These are phyloP conservation scores for Fomitopsis schrenkii DNA, from an alignment of 1,284 basidiomycete genomes.

Conservation along the genomic window DNA sequence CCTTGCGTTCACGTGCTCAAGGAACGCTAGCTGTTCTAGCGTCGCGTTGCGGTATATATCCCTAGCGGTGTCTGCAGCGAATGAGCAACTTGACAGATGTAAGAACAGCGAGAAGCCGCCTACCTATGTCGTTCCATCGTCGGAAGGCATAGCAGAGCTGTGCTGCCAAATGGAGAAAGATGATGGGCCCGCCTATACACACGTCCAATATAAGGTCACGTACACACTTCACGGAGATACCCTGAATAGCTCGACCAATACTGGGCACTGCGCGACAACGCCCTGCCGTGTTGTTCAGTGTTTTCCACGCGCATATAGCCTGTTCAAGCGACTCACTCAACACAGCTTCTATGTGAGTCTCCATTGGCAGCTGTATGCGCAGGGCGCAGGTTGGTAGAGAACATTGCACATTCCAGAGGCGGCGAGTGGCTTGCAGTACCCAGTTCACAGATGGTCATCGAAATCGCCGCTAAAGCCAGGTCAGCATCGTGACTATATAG, in stretches of 20 bases:
- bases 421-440: slow-evolving; percentile 62
- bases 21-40: slow-evolving; percentile 47
- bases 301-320: background rate
- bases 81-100: background rate
- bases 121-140: slow-evolving; percentile 69
- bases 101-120: background rate
- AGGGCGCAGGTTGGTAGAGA: slow-evolving; percentile 16
- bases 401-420: slow-evolving; percentile 61
- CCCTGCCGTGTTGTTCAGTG: slow-evolving; percentile 35
- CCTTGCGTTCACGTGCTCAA: slow-evolving; percentile 43
- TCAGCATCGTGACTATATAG: slow-evolving; percentile 4
- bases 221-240: slow-evolving; percentile 72
- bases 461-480: slow-evolving; percentile 53
- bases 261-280: slow-evolving; percentile 70
- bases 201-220: slow-evolving; percentile 23
- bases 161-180: slow-evolving; percentile 32
- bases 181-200: background rate
- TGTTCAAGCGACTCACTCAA: slow-evolving; percentile 20
- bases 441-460: slow-evolving; percentile 74
- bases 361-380: slow-evolving; percentile 2
- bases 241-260: slow-evolving; percentile 83
- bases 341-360: slow-evolving; percentile 18
- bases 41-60: slow-evolving; percentile 66
- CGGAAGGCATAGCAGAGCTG: slow-evolving; percentile 72
- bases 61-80: slow-evolving; percentile 53